Base-by-base conservation (phyloP, 106 monocot genomes). In the Apostasia ramifera region DNA sequence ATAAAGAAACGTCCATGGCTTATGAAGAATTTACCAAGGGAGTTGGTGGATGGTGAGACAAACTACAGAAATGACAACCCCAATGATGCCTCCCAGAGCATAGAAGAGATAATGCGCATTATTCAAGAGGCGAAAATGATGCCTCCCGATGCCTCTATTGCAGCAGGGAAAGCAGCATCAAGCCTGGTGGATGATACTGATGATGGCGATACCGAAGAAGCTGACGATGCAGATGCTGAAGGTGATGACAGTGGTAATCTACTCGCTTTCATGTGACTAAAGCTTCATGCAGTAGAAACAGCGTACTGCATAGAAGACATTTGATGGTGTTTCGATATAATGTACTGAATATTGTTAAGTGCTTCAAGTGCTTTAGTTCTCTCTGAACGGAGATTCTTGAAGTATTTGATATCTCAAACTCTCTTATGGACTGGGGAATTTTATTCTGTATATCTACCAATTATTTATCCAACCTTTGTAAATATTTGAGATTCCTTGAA, bases 1-100 rank as follows among this genome's bases (percentile, higher is more conserved):
- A 87, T 98, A 67, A 87, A 85, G 70, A 70, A 79, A 48, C 85
- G 90, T 12, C 81, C 87, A 1, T 98, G 92, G 97, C 92, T 98
- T 61, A 76, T 87, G 44, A 92, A 85, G 79, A 92, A 92, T 68
- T 61, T 97, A 46, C 89, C 97, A 3, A 74, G 68, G 65, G 92
- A 87, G 60, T 60, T 89, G 6, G 65, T 66, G 8, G 77, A 86
- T 57, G 73, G 63, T 14, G 80, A 90, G 72, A 76, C 63, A 55
- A 71, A 69, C 68, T 45, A 42, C 37, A 58, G 44, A 43, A 67
- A 10, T 15, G 66, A 15, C 14, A 59, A 80, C 15, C 1, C 10
- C 4, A 66, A 61, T 13, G 48, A 26, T 2, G 53, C 62, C 26
- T 26, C 47, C 13, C 90, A 90, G 68, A 81, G 72, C 43, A 76